Percentiles rank a stretch among this genome's conserved stretches.
Evolutionary conservation across 371 early-diverging fungal species (phyloP).

Genomic region (Apophysomyces variabilis): DNA sequence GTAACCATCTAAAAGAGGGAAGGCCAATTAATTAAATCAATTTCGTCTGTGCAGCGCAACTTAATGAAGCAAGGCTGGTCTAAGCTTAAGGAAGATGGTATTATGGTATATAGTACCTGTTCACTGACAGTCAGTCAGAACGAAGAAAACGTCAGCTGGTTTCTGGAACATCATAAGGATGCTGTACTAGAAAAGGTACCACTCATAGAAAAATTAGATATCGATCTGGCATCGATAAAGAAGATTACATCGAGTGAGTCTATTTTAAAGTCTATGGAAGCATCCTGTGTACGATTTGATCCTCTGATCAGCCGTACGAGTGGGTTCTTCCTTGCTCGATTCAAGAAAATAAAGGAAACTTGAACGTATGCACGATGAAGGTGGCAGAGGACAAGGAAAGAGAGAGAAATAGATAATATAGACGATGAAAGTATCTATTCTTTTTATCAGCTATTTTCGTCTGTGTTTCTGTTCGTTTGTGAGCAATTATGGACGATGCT

Average conservation of each 20-base stretch:
- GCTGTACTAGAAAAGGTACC: slow-evolving; percentile 61
- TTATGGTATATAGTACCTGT: slow-evolving; percentile 90
- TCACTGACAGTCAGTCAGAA: slow-evolving; percentile 81
- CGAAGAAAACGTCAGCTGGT: slow-evolving; percentile 81
- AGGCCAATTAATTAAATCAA: slow-evolving; percentile 12
- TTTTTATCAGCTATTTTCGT: too few relatives aligned
- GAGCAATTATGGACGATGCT: too few relatives aligned
- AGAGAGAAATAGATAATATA: too few relatives aligned
- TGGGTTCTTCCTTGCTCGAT: slow-evolving; percentile 77
- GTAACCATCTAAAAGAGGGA: slow-evolving; percentile 23
- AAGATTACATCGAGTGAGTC: slow-evolving; percentile 56
- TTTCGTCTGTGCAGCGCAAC: slow-evolving; percentile 50
- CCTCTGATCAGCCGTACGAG: slow-evolving; percentile 70
- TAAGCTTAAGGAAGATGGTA: slow-evolving; percentile 70
- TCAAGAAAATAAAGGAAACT: slow-evolving; percentile 52
- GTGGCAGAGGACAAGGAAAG: too few relatives aligned
- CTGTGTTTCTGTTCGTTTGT: too few relatives aligned
- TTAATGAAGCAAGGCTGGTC: slow-evolving; percentile 76
- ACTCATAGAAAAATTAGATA: slow-evolving; percentile 24
- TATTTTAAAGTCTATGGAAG: slow-evolving; percentile 28
- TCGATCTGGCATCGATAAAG: slow-evolving; percentile 47
- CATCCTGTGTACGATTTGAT: slow-evolving; percentile 63
- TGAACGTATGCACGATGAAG: background rate
- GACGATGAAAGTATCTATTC: too few relatives aligned
- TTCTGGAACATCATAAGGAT: slow-evolving; percentile 53